Percentiles rank a stretch among this genome's conserved stretches.
These are phyloP conservation scores for Neurospora intermedia DNA, from an alignment of 495 filamentous ascomycete genomes.

Conservation along the genomic window DNA sequence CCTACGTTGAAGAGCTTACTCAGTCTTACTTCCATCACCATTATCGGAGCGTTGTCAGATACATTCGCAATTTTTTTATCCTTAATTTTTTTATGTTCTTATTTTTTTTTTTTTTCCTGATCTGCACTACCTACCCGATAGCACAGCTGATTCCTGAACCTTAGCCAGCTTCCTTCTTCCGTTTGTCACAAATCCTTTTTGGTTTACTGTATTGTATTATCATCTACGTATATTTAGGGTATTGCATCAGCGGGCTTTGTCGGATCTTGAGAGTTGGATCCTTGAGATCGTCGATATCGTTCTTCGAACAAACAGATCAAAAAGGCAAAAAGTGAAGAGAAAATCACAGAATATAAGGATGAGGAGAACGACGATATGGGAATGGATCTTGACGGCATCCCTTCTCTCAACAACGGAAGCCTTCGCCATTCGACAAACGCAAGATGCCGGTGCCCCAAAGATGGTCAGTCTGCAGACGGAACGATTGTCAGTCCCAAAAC, in stretches of 20 bases:
- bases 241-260: background rate
- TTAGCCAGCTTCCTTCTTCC: background rate
- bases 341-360: background rate
- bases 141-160: background rate
- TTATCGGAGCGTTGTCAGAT: background rate
- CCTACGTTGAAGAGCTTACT: background rate
- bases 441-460: slow-evolving; percentile 21
- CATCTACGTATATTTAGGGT: background rate
- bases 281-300: background rate
- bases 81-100: too few species aligned
- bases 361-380: slow-evolving; percentile 13
- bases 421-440: slow-evolving; percentile 9
- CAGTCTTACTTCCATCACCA: background rate
- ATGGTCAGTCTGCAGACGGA: slow-evolving; percentile 40
- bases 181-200: background rate
- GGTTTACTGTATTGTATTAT: background rate
- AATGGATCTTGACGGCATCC: slow-evolving; percentile 15
- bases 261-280: background rate
- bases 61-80: background rate
- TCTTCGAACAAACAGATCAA: background rate
- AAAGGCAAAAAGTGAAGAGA: background rate
- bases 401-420: slow-evolving; percentile 8
- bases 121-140: background rate
- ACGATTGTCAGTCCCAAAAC: slow-evolving; percentile 30
- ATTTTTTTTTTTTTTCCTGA: too few species aligned